Percentiles rank a stretch among this genome's conserved stretches.
These are phyloP conservation scores for Colletotrichum navitas DNA, from an alignment of 2,329 filamentous ascomycete genomes.

Conservation along the genomic window DNA sequence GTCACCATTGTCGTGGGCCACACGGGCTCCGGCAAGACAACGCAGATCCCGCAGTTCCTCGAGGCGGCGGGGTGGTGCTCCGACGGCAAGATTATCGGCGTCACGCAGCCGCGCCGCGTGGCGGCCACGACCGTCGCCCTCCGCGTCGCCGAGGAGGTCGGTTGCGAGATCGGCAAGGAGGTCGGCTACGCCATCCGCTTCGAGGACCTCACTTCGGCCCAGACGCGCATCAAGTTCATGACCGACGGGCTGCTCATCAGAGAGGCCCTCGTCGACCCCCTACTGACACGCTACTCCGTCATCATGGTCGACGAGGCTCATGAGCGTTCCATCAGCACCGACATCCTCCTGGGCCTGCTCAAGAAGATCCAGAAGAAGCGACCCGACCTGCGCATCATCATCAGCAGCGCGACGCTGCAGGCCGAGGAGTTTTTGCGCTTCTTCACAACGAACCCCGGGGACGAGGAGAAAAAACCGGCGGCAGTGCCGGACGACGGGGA, in stretches of 20 bases:
- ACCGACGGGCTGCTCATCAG: slow-evolving; percentile 93
- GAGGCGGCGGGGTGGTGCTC: slow-evolving; percentile 90
- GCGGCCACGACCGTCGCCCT: slow-evolving; percentile 91
- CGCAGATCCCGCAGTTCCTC: slow-evolving; percentile 93
- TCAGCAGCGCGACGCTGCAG: slow-evolving; percentile 94
- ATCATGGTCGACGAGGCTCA: slow-evolving; percentile 99
- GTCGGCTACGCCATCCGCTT: slow-evolving; percentile 94
- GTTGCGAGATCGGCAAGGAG: slow-evolving; percentile 88
- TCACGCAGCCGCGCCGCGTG: slow-evolving; percentile 94
- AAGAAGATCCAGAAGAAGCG: slow-evolving; percentile 90
- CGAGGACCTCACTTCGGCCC: slow-evolving; percentile 88
- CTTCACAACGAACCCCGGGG: slow-evolving; percentile 63
- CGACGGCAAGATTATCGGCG: slow-evolving; percentile 84
- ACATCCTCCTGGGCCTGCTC: slow-evolving; percentile 87
- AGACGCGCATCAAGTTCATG: slow-evolving; percentile 92
- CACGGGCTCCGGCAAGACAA: slow-evolving; percentile 95
- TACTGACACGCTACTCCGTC: slow-evolving; percentile 90
- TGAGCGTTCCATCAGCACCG: slow-evolving; percentile 91
- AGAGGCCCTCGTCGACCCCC: slow-evolving; percentile 92
- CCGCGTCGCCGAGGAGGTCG: slow-evolving; percentile 89
- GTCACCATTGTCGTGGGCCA: slow-evolving; percentile 93
- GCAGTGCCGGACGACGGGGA: slow-evolving; percentile 38
- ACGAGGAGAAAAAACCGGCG: slow-evolving; percentile 44
- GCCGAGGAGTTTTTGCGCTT: slow-evolving; percentile 88
- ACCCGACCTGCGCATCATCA: slow-evolving; percentile 85